Evolutionary conservation across 805 yeast genomes (phyloP).

Genomic region (Kluyveromyces aestuarii): DNA sequence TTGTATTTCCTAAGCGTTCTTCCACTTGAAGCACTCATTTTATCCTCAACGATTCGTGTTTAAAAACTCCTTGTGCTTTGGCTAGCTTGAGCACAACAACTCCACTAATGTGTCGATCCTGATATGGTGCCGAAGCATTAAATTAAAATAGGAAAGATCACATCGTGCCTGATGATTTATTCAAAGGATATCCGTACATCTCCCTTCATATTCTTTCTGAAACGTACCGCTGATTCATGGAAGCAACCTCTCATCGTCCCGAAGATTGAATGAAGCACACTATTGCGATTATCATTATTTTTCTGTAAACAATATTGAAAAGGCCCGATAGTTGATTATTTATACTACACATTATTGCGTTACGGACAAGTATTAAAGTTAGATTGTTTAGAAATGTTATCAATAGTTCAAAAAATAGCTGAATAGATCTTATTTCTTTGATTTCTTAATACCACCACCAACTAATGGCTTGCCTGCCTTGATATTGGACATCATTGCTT

Average conservation of each 20-base stretch:
- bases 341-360: too few relatives aligned
- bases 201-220: background rate
- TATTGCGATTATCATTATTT: too few relatives aligned
- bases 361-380: too few relatives aligned
- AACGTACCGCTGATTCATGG: too few relatives aligned
- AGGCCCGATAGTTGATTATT: too few relatives aligned
- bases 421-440: constrained; percentile 36
- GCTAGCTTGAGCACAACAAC: background rate
- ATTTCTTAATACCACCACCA: constrained; percentile 95
- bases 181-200: too few relatives aligned
- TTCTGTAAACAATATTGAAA: too few relatives aligned
- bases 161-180: background rate
- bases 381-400: too few relatives aligned
- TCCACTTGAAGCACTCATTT: constrained; percentile 10
- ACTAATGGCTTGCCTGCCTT: constrained; percentile 84
- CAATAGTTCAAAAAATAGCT: background rate
- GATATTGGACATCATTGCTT: constrained; percentile 82
- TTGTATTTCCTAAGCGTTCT: constrained; percentile 53
- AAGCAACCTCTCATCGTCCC: too few relatives aligned
- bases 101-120: background rate
- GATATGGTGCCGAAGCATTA: background rate
- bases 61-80: background rate
- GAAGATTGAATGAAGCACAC: too few relatives aligned
- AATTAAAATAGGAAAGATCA: background rate
- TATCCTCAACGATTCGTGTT: background rate